Evolutionary conservation across 192 early-diverging fungal species (phyloP).

Genomic region (Gryganskiella cystojenkinii): DNA sequence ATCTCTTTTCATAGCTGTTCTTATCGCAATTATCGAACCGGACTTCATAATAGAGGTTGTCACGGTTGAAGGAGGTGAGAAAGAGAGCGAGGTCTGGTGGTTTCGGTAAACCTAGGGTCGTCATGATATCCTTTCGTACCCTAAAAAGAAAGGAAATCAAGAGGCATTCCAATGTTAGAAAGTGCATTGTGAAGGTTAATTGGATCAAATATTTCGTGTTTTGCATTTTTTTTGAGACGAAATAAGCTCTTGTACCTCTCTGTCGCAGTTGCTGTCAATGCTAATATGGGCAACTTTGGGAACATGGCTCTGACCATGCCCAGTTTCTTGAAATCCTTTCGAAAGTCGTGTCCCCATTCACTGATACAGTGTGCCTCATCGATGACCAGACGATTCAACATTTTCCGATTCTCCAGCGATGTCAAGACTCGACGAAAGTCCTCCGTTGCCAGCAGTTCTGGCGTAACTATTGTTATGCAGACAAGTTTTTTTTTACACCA

Average conservation of each 20-base stretch:
- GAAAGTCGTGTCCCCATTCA: conserved; percentile 98
- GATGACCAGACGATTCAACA: conserved; percentile 87
- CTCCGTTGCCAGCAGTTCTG: conserved; percentile 79
- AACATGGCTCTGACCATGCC: conserved; percentile 69
- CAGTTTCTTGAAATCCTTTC: conserved; percentile 66
- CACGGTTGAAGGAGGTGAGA: conserved; percentile 35
- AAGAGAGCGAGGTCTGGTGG: conserved; percentile 17
- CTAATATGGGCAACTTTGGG: conserved; percentile 87
- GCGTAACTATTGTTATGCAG: conserved; percentile 67
- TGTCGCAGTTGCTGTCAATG: conserved; percentile 94
- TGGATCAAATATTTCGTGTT: too few relatives aligned
- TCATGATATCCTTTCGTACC: conserved; percentile 29
- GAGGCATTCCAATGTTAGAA: too few relatives aligned
- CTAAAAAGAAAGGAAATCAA: conserved; percentile 2
- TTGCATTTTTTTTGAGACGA: too few relatives aligned
- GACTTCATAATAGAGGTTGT: conserved; percentile 45
- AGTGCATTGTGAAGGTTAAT: too few relatives aligned
- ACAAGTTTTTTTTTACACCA: neutral
- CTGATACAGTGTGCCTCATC: conserved; percentile 95
- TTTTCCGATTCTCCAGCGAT: conserved; percentile 62
- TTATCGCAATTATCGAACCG: conserved; percentile 19
- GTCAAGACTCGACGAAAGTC: conserved; percentile 66
- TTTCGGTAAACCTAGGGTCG: conserved; percentile 23
- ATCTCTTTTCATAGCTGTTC: conserved; percentile 1
- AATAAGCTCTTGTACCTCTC: too few relatives aligned